These are phyloP conservation scores for Ceratorhiza oryzae-sativae DNA, from an alignment of 1,284 basidiomycete genomes.

Conservation along the genomic window DNA sequence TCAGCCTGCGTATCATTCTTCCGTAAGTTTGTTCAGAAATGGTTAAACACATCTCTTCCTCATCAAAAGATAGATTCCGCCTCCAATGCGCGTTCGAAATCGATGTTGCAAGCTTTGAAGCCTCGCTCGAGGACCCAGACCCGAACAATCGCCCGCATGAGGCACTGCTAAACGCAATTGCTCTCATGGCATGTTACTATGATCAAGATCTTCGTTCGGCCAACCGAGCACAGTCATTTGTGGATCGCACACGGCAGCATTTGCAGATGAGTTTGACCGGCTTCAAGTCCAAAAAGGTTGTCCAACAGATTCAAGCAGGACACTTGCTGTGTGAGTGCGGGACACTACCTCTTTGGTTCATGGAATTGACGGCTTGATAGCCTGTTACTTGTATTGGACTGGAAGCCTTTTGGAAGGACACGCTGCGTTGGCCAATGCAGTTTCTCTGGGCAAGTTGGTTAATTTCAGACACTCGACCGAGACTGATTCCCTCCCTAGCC, in stretches of 20 bases:
- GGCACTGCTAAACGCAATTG: constrained; percentile 39
- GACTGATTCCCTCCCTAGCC: background rate
- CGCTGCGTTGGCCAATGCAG: constrained; percentile 18
- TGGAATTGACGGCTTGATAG: background rate
- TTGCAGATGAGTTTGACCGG: constrained; percentile 51
- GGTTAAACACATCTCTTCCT: too few relatives aligned
- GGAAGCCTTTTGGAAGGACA: constrained; percentile 27
- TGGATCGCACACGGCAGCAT: constrained; percentile 57
- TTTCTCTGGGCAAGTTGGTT: constrained; percentile 11
- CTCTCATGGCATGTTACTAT: constrained; percentile 33
- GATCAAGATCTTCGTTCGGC: constrained; percentile 31
- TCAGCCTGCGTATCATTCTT: constrained; percentile 13
- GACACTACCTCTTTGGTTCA: background rate
- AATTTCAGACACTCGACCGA: background rate
- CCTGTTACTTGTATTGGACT: constrained; percentile 33
- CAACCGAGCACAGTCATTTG: constrained; percentile 48
- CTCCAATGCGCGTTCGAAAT: constrained; percentile 32
- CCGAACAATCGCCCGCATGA: constrained; percentile 33
- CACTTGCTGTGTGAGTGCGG: constrained; percentile 12
- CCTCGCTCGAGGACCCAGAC: constrained; percentile 37
- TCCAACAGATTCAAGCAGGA: constrained; percentile 47
- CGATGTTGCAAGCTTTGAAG: constrained; percentile 12
- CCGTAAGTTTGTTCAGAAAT: constrained; percentile 4
- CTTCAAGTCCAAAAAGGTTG: constrained; percentile 54
- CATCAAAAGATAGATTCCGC: background rate